Conservation (phyloP, 768 basidiomycete genomes). For the Royoungia palumana region DNA sequence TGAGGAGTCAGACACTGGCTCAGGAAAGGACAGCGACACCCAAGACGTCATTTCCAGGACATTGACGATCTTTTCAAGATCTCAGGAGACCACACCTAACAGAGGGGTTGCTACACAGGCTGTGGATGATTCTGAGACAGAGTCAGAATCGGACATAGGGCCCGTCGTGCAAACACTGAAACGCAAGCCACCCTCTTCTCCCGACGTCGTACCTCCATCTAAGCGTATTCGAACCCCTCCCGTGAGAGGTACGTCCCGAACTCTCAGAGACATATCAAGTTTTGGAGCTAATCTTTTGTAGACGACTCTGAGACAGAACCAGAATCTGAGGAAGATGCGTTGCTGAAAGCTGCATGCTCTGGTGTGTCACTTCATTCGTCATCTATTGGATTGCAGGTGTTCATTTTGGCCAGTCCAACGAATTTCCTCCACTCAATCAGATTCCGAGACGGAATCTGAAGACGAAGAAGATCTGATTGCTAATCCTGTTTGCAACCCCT, state of each 20-base stretch:
- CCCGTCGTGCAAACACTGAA: slow-evolving; percentile 9
- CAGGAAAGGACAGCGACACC: slow-evolving; percentile 25
- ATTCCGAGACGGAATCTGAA: slow-evolving; percentile 47
- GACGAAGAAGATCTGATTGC: slow-evolving; percentile 31
- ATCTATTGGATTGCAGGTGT: background rate
- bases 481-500: slow-evolving; percentile 28
- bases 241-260: slow-evolving; percentile 16
- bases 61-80: slow-evolving; percentile 9
- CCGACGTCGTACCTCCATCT: slow-evolving; percentile 3
- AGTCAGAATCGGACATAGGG: slow-evolving; percentile 31
- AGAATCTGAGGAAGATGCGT: slow-evolving; percentile 33
- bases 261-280: background rate
- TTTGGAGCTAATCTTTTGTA: background rate
- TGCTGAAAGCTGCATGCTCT: slow-evolving; percentile 3
- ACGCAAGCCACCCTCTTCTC: slow-evolving; percentile 25
- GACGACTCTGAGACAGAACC: slow-evolving; percentile 49
- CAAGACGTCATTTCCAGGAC: slow-evolving; percentile 25
- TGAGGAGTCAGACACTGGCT: slow-evolving; percentile 14
- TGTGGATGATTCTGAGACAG: slow-evolving; percentile 30
- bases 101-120: background rate
- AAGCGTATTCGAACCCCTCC: slow-evolving; percentile 19
- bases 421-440: slow-evolving; percentile 6
- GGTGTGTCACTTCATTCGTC: slow-evolving; percentile 18
- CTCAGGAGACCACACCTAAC: slow-evolving; percentile 2
- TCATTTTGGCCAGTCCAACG: background rate